Evolutionary conservation across 2,329 filamentous ascomycete species (phyloP).

Genomic region (Trichoderma sp.): DNA sequence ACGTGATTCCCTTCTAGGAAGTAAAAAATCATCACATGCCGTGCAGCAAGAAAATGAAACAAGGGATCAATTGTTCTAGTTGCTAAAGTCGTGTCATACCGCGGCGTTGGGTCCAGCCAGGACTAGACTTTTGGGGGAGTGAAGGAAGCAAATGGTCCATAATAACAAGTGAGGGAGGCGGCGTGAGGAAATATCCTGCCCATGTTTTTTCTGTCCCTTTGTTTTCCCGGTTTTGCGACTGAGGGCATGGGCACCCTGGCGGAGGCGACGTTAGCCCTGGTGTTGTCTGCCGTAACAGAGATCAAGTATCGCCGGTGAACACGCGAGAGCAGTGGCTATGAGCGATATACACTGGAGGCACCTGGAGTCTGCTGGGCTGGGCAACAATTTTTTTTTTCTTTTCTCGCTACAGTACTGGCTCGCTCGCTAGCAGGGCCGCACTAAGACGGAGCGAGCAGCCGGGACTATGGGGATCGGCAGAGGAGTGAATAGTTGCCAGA

Average conservation of each 20-base stretch:
- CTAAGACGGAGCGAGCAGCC: constrained; percentile 25
- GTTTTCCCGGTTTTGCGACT: background rate
- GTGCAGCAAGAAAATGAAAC: background rate
- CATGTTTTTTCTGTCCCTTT: background rate
- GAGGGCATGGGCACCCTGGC: constrained; percentile 15
- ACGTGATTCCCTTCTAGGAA: constrained; percentile 19
- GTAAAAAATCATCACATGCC: constrained; percentile 21
- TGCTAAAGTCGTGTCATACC: constrained; percentile 13
- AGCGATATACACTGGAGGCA: constrained; percentile 32
- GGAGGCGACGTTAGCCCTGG: constrained; percentile 28
- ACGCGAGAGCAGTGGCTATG: constrained; percentile 24
- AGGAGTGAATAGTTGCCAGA: constrained; percentile 24
- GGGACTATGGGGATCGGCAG: constrained; percentile 28
- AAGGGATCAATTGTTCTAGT: background rate
- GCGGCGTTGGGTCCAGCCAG: constrained; percentile 9
- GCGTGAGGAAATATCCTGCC: constrained; percentile 10
- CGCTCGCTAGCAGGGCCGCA: background rate
- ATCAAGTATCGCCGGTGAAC: constrained; percentile 27
- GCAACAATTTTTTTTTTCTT: constrained; percentile 11
- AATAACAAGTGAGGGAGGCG: constrained; percentile 3
- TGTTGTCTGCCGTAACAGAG: constrained; percentile 28
- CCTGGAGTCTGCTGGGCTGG: constrained; percentile 27
- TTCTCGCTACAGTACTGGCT: background rate
- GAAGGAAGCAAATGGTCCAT: constrained; percentile 15
- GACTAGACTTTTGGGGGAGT: constrained; percentile 17